Percentiles rank a stretch among this genome's conserved stretches.
Evolutionary conservation across 805 yeast genomes (phyloP).

Genomic region (Geotrichum ghanense): DNA sequence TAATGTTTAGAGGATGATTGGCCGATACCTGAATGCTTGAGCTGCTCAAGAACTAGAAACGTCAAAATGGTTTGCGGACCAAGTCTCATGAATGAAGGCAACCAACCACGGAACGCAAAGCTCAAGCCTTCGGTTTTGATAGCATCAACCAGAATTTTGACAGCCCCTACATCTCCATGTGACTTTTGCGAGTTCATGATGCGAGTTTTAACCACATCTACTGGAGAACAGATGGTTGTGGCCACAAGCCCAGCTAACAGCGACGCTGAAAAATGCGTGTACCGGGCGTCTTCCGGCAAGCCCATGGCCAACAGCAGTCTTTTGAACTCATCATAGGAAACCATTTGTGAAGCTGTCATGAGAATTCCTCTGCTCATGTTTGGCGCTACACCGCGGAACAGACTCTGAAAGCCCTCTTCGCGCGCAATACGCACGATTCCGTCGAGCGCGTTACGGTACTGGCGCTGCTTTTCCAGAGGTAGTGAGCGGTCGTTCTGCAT

Average conservation of each 20-base stretch:
- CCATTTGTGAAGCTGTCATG: conserved; percentile 89
- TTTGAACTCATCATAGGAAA: conserved; percentile 72
- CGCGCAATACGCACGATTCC: conserved; percentile 50
- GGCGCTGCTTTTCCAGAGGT: conserved; percentile 52
- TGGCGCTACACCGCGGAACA: conserved; percentile 68
- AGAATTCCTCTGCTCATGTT: conserved; percentile 70
- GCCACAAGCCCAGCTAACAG: conserved; percentile 79
- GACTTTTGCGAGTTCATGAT: conserved; percentile 54
- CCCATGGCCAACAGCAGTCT: conserved; percentile 38
- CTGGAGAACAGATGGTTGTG: conserved; percentile 86
- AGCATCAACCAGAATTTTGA: conserved; percentile 40
- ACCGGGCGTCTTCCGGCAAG: conserved; percentile 46
- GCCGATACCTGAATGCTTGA: conserved; percentile 23
- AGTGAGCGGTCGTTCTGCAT: conserved; percentile 82
- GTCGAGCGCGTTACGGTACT: conserved; percentile 67
- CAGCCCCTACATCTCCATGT: conserved; percentile 30
- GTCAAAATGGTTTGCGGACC: conserved; percentile 52
- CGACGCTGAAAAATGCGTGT: conserved; percentile 72
- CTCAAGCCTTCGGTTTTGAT: conserved; percentile 59
- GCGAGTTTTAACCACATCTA: conserved; percentile 81
- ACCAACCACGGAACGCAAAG: conserved; percentile 86
- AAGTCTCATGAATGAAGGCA: conserved; percentile 73
- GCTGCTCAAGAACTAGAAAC: conserved; percentile 29
- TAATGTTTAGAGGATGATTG: not conserved
- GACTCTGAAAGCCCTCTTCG: conserved; percentile 48